Conservation (phyloP, 202 grass and related monocot genomes). For the Setaria italica region DNA sequence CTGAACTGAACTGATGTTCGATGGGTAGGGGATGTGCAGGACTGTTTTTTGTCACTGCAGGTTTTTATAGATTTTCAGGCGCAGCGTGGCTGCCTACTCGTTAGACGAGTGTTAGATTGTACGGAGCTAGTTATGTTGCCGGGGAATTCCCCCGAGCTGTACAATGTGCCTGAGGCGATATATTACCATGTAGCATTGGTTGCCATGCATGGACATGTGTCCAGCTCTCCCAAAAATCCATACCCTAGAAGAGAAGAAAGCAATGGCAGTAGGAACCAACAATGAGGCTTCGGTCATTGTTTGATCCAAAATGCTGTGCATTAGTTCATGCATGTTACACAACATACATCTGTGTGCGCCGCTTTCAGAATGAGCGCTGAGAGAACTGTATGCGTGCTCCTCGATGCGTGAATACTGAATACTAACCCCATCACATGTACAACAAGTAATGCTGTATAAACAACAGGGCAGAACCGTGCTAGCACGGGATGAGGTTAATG, state of each 20-base stretch:
- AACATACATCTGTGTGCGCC: not conserved
- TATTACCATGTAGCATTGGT: slow-evolving; percentile 35
- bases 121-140: slow-evolving; percentile 25
- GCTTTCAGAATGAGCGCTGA: not conserved
- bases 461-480: not conserved
- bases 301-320: not conserved
- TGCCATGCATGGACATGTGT: not conserved
- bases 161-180: slow-evolving; percentile 29
- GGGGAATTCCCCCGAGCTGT: slow-evolving; percentile 29
- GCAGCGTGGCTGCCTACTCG: not conserved
- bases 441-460: not conserved
- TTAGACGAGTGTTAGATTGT: slow-evolving; percentile 27
- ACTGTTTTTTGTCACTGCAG: slow-evolving; percentile 2
- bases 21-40: not conserved
- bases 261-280: not conserved
- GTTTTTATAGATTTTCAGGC: slow-evolving; percentile 26
- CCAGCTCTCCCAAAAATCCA: not conserved
- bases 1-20: slow-evolving; percentile 6
- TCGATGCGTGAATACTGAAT: not conserved
- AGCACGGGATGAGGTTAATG: slow-evolving; percentile 60
- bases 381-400: not conserved
- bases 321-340: not conserved
- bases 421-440: not conserved
- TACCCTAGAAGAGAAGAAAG: not conserved
- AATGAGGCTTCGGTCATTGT: not conserved